A percentile compares a stretch with the other conserved stretches of the same genome.
Conservation (phyloP, 768 basidiomycete genomes). For the Rubroboletus pulcherrimus region DNA sequence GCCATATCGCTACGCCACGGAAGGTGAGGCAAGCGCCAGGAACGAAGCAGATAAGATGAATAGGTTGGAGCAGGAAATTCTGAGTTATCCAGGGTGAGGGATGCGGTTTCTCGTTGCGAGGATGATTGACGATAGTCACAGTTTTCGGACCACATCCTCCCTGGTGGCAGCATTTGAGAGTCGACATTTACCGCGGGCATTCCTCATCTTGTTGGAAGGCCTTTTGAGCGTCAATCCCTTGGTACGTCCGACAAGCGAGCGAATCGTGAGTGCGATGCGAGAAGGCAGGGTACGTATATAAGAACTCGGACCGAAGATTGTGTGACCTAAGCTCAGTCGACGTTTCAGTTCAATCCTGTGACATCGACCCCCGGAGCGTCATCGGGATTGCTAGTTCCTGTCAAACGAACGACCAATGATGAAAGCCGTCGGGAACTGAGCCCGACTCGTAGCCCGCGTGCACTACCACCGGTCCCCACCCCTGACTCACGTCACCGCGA, state of each 20-base stretch:
- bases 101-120: background rate
- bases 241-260: slow-evolving; percentile 67
- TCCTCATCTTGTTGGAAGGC: slow-evolving; percentile 68
- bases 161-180: slow-evolving; percentile 58
- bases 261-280: slow-evolving; percentile 62
- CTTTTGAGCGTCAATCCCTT: slow-evolving; percentile 60
- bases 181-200: slow-evolving; percentile 68
- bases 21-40: slow-evolving; percentile 47
- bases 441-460: slow-evolving; percentile 1
- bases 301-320: background rate
- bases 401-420: slow-evolving; percentile 13
- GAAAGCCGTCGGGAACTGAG: slow-evolving; percentile 13
- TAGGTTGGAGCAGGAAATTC: slow-evolving; percentile 68
- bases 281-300: slow-evolving; percentile 64
- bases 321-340: background rate
- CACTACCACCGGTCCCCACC: slow-evolving; percentile 16
- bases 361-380: slow-evolving; percentile 5
- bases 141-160: slow-evolving; percentile 49
- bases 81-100: slow-evolving; percentile 67
- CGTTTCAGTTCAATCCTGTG: slow-evolving; percentile 30
- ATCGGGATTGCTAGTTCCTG: slow-evolving; percentile 22
- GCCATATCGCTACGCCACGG: slow-evolving; percentile 74
- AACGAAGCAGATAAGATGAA: slow-evolving; percentile 64
- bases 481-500: slow-evolving; percentile 4
- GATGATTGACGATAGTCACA: slow-evolving; percentile 20